Conservation (phyloP, 108 stramenopile species). For the Cyclotella choctawhatcheeana region DNA sequence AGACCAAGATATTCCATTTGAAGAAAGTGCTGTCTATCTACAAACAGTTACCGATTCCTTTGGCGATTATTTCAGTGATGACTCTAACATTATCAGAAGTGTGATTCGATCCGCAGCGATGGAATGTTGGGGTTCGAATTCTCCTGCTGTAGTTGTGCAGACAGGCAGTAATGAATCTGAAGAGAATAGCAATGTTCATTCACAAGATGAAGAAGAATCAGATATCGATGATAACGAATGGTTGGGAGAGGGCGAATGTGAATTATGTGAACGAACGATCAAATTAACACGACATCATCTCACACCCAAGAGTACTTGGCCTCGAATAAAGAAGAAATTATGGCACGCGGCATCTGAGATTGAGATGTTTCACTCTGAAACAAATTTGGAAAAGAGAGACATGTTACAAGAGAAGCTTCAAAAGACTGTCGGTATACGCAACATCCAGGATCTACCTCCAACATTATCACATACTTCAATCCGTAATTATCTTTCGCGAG, state of each 20-base stretch:
- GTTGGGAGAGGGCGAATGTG: conserved; percentile 74
- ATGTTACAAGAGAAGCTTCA: conserved; percentile 35
- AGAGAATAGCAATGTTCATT: conserved; percentile 9
- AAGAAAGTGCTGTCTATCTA: conserved; percentile 4
- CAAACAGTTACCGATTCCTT: conserved; percentile 7
- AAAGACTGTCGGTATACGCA: conserved; percentile 45
- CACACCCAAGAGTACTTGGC: conserved; percentile 69
- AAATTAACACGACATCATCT: conserved; percentile 74
- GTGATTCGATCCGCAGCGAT: conserved; percentile 8
- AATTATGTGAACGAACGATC: conserved; percentile 74
- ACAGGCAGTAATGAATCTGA: background rate
- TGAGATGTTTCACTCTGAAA: conserved; percentile 29
- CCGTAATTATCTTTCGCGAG: conserved; percentile 46
- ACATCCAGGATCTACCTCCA: conserved; percentile 28
- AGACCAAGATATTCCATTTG: background rate
- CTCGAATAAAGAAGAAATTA: conserved; percentile 57
- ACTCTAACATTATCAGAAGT: background rate
- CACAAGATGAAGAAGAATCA: conserved; percentile 17
- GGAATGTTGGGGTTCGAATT: conserved; percentile 19
- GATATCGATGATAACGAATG: conserved; percentile 40
- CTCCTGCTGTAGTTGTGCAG: background rate
- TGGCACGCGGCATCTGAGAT: conserved; percentile 53
- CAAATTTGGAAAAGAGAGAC: conserved; percentile 8
- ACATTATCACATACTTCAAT: conserved; percentile 29
- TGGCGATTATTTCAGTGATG: conserved; percentile 25